Evolutionary conservation across 1,139 yeast species (phyloP), one percentile per base, ranked within the genome.

Genomic region (Suhomyces maxii): DNA sequence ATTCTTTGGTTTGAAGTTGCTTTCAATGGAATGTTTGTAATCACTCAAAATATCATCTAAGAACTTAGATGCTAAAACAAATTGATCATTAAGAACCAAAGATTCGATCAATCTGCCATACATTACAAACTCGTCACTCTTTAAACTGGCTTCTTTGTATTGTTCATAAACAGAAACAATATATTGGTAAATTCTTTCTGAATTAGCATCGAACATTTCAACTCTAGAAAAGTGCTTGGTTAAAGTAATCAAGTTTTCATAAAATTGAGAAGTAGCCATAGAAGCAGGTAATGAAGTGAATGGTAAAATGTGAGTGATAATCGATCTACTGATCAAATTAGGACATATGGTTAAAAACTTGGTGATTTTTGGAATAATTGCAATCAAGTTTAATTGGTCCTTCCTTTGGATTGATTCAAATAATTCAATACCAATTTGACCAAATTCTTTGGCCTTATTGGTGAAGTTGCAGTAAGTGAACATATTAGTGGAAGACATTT

Each of bases 371-470:
- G 73, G 71, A 13, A 70, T 54, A 13, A 71, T 52, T 2, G 32
- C 26, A 8, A 50, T 32, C 48, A 63, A 61, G 50, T 63, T 71
- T 42, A 73, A 59, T 37, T 69, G 64, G 12, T 57, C 57, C 18
- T 53, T 46, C 25, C 60, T 54, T 7, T 59, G 49, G 13, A 86
- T 79, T 31, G 82, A 72, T 39, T 56, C 61, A 50, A 83, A 77
- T 50, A 86, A 71, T 54, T 84, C 88, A 45, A 80, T 61, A 0
- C 86, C 86, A 48, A 86, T 79, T 59, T 82, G 80, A 52, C 79
- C 76, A 60, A 83, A 85, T 58, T 85, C 89, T 46, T 83, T 83
- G 1, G 55, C 50, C 36, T 55, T 53, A 13, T 35, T 46, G 23
- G 41, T 13, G 31, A 34, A 36, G 12, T 40, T 36, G 13, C 36